Base-by-base conservation (phyloP, 164 flowering plant species). In the Chloranthus sessilifolius region DNA sequence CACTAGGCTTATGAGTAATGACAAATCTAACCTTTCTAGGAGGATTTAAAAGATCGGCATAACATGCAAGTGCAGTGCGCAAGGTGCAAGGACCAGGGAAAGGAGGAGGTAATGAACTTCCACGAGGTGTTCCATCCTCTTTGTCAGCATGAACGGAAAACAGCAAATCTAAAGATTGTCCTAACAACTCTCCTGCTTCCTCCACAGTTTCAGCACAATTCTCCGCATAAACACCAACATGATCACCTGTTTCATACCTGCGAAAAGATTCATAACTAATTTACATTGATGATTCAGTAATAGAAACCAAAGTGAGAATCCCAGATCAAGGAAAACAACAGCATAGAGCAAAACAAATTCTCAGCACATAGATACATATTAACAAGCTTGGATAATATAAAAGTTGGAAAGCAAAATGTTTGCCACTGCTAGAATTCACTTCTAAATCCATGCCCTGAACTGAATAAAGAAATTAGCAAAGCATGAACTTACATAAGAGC, bases 191-290 rank as follows among this genome's bases (percentile, higher is more conserved):
- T 47, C 61, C 92, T 35, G 82, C 98, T 62, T 80, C 88, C 64
- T 87, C 90, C 41, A 91, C 78, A 28, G 67, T 73, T 62, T 85
- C 98, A 63, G 36, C 65, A 53, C 63, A 62, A 70, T 91, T 91
- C 56, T 83, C 90, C 57, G 75, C 78, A 65, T 71, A 88, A 30
- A 91, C 86, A 55, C 96, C 98, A 30, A 88, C 89, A 69, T 88
- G 98, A 42, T 91, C 98, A 41, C 98, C 96, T 39, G 96, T 85
- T 72, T 83, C 96, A 74, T 91, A 91, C 43, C 96, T 91, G 71
- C 46, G 36, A 30, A 55, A 26, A 34, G 6, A 42, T 9, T 5
- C 2, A 20, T 22, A 15, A 20, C 6, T n/a, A n/a, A n/a, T n/a
- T n/a, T n/a, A n/a, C n/a, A n/a, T n/a, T n/a, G n/a, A n/a, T n/a